Percentiles rank a stretch among this genome's conserved stretches.
phyloP scores from a whole-genome alignment of 192 early-diverging fungal species.

The Entomortierella beljakovae region DNA sequence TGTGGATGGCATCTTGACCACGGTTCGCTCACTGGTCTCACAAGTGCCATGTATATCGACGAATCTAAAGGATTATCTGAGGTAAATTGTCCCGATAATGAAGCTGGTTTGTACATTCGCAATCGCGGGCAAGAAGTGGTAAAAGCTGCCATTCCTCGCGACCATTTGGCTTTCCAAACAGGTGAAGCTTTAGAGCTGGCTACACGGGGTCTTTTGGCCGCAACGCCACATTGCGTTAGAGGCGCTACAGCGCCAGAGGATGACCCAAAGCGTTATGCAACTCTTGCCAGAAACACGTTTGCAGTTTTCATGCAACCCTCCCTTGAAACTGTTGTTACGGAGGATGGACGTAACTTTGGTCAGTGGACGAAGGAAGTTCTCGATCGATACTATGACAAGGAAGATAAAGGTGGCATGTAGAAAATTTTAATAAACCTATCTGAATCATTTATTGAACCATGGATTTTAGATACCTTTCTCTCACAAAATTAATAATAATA shows the following conservation, averaged over 20 bases:
- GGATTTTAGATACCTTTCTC: neutral
- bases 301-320: conserved; percentile 81
- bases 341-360: conserved; percentile 51
- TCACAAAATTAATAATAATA: neutral
- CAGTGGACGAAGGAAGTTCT: conserved; percentile 52
- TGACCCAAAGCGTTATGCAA: conserved; percentile 35
- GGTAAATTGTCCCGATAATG: conserved; percentile 51
- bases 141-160: conserved; percentile 66
- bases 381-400: conserved; percentile 51
- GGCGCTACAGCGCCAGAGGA: conserved; percentile 55
- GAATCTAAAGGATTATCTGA: conserved; percentile 57
- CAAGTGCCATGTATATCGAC: conserved; percentile 70
- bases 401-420: conserved; percentile 2
- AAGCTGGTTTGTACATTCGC: conserved; percentile 71
- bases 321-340: conserved; percentile 51
- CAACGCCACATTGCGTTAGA: conserved; percentile 76
- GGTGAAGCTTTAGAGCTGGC: conserved; percentile 72
- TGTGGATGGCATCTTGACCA: conserved; percentile 81
- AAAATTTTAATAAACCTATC: conserved; percentile 5
- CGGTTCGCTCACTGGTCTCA: conserved; percentile 69
- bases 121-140: conserved; percentile 59
- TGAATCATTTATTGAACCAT: no score
- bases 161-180: conserved; percentile 75
- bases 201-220: conserved; percentile 61
- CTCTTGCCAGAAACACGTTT: conserved; percentile 73